phyloP scores from a whole-genome alignment of 257 asterid genomes.

The Fraxinus excelsior region DNA sequence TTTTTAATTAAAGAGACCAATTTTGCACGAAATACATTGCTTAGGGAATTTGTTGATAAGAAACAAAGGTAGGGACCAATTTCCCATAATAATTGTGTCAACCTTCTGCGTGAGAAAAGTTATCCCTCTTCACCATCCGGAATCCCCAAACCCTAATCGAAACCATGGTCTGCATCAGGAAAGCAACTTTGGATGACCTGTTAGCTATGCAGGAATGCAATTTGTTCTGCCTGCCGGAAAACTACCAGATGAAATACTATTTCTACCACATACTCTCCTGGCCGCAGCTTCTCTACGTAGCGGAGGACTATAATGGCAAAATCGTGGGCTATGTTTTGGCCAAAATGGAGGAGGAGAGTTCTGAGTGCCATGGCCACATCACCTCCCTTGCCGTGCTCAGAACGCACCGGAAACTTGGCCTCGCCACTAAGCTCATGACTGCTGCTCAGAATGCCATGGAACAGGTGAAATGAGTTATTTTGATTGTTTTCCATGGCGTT shows the following conservation, averaged over 20 bases:
- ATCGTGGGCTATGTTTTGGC: slow-evolving; percentile 96
- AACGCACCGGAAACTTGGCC: slow-evolving; percentile 92
- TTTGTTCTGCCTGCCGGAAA: slow-evolving; percentile 89
- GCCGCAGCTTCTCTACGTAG: slow-evolving; percentile 98
- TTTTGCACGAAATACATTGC: too few species aligned
- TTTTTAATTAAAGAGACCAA: too few species aligned
- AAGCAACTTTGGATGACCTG: slow-evolving; percentile 88
- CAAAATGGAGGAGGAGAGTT: slow-evolving; percentile 95
- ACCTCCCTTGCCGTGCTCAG: slow-evolving; percentile 96
- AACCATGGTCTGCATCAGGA: slow-evolving; percentile 91
- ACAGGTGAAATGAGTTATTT: slow-evolving; percentile 43
- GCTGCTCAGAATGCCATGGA: slow-evolving; percentile 99
- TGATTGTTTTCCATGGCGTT: neutral
- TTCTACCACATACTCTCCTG: slow-evolving; percentile 95
- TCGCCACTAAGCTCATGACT: slow-evolving; percentile 97
- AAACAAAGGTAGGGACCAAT: too few species aligned
- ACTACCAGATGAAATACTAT: slow-evolving; percentile 97
- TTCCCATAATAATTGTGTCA: too few species aligned
- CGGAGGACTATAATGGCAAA: slow-evolving; percentile 94
- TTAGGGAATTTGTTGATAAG: too few species aligned
- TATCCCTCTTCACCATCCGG: neutral
- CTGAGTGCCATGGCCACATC: slow-evolving; percentile 98
- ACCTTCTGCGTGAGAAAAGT: too few species aligned
- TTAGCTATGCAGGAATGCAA: slow-evolving; percentile 97
- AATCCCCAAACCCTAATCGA: slow-evolving; percentile 29